phyloP scores from a whole-genome alignment of 2,329 filamentous ascomycete species.

The Salinomyces thailandicus region DNA sequence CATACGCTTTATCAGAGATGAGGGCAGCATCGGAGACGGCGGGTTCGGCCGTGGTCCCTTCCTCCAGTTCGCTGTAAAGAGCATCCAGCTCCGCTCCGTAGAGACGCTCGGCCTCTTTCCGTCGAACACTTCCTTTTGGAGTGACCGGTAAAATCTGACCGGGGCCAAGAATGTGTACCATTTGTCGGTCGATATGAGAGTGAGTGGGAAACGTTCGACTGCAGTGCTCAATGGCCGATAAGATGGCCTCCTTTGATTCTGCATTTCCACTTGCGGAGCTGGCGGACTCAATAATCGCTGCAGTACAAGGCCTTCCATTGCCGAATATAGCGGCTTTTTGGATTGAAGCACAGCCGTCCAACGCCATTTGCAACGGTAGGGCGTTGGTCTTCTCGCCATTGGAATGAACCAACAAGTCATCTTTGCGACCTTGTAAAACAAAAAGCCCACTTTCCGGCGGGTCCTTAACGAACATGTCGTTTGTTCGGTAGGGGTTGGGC shows the following conservation, averaged over 20 bases:
- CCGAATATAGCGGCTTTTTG: constrained; percentile 25
- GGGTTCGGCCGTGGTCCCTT: neutral
- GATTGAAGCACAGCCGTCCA: constrained; percentile 13
- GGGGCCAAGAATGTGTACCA: neutral
- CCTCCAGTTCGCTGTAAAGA: neutral
- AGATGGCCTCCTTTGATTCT: neutral
- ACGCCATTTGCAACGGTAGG: constrained; percentile 6
- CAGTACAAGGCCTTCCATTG: constrained; percentile 18
- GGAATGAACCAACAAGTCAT: constrained; percentile 21
- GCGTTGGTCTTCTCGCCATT: constrained; percentile 24
- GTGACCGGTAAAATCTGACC: neutral
- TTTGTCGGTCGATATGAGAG: constrained; percentile 29
- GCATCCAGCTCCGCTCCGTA: neutral
- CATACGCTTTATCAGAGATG: neutral
- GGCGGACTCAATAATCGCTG: constrained; percentile 22
- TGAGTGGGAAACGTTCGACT: constrained; percentile 26
- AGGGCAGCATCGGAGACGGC: neutral
- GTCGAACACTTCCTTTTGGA: constrained; percentile 1
- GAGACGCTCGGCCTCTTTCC: constrained; percentile 1
- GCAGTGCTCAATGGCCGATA: neutral
- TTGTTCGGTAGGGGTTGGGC: constrained; percentile 1
- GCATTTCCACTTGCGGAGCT: constrained; percentile 7
- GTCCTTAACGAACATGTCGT: constrained; percentile 1
- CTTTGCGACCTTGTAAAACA: constrained; percentile 12
- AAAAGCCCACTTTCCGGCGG: constrained; percentile 1